Evolutionary conservation across 768 basidiomycete genomes (phyloP), one percentile per base, ranked within the genome.

Genomic region (Boletales sp.): DNA sequence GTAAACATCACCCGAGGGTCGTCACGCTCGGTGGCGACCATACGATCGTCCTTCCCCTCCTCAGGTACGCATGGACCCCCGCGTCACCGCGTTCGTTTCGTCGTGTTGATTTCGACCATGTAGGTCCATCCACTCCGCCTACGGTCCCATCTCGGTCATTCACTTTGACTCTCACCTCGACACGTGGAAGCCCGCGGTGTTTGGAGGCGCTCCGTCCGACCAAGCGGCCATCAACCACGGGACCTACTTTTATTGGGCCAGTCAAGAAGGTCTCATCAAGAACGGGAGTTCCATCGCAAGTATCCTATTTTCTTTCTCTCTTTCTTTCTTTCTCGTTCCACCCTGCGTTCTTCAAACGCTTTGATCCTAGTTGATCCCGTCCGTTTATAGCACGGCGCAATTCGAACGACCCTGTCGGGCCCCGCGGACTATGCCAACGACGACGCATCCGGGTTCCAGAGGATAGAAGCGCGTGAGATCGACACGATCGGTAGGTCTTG

Each of bases 171-270:
- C 87, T 31, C 88, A 92, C 68, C 77, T 90, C 33, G 85, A 87
- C 60, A 87, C 85, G 11, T 87, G 86, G 86, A 86, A 84, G 59
- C 84, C 86, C 5, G 72, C 78, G 31, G 82, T 86, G 10, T 87
- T 87, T 60, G 87, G 87, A 19, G 85, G 84, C 10, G 82, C 86
- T 4, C 86, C 84, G 4, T 84, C 84, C 25, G 74, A 76, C 1
- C 83, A 84, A 50, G 86, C 85, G 0, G 82, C 83, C 18, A 83
- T 94, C 55, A 92, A 88, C 53, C 91, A 94, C 52, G 91, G 90
- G 12, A 90, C 88, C 3, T 93, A 92, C 72, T 94, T 94, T 68
- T 93, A 90, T 70, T 87, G 87, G 79, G 92, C 92, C 0, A 83
- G 82, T 52, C 79, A 86, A 57, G 88, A 91, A 60, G 90, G 91